phyloP scores from a whole-genome alignment of 2,329 filamentous ascomycete species.

The Venturia nashicola region DNA sequence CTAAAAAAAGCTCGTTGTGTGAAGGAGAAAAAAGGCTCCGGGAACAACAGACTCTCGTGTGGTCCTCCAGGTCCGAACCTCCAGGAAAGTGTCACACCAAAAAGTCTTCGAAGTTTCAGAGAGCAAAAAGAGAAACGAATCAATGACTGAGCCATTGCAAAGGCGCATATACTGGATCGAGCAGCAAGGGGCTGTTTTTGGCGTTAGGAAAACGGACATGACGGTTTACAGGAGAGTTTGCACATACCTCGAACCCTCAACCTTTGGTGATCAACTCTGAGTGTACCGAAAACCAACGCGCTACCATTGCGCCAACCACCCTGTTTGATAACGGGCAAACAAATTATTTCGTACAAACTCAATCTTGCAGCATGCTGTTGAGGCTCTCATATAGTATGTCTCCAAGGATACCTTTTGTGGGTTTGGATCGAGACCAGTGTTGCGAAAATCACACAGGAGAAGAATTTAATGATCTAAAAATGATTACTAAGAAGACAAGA shows the following conservation, averaged over 20 bases:
- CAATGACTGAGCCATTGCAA: neutral
- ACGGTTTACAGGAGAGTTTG: too few relatives aligned
- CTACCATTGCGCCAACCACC: constrained; percentile 6
- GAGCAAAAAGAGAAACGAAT: neutral
- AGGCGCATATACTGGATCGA: neutral
- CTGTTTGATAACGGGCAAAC: neutral
- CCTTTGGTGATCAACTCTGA: neutral
- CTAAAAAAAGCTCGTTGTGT: neutral
- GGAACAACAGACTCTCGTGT: neutral
- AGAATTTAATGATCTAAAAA: too few relatives aligned
- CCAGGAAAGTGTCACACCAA: neutral
- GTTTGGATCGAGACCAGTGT: too few relatives aligned
- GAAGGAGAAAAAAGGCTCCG: neutral
- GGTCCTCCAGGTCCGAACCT: too few relatives aligned
- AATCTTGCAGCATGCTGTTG: too few relatives aligned
- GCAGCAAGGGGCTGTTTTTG: neutral
- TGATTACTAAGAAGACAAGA: too few relatives aligned
- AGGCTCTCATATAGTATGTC: too few relatives aligned
- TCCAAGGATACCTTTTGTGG: too few relatives aligned
- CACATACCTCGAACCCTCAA: constrained; percentile 1
- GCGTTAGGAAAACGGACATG: too few relatives aligned
- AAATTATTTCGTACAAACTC: too few relatives aligned
- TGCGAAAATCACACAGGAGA: too few relatives aligned
- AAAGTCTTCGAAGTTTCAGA: neutral
- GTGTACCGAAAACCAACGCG: neutral